Percentiles rank a stretch among this genome's conserved stretches.
Conservation (phyloP, 306 rosid genomes). For the Phaseolus lunatus region DNA sequence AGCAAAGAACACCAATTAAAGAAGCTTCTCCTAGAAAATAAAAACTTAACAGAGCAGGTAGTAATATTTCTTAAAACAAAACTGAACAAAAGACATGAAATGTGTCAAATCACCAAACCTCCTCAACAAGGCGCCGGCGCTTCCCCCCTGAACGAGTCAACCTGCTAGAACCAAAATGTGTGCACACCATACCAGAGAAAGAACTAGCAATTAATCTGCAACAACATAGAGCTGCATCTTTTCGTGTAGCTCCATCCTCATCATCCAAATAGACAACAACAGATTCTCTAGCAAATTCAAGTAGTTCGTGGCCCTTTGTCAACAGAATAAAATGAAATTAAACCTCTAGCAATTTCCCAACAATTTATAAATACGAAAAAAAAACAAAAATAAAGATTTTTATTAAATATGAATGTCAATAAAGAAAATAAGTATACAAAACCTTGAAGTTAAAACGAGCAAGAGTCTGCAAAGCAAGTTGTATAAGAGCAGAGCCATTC, state of each 20-base stretch:
- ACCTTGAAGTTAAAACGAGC: slow-evolving; percentile 97
- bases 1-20: slow-evolving; percentile 27
- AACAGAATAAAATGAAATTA: slow-evolving; percentile 43
- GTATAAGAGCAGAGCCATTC: slow-evolving; percentile 78
- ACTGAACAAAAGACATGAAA: slow-evolving; percentile 25
- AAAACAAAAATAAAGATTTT: not conserved
- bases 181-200: slow-evolving; percentile 64
- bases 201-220: slow-evolving; percentile 90
- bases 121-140: slow-evolving; percentile 84
- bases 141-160: slow-evolving; percentile 82
- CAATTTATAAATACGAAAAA: slow-evolving; percentile 12
- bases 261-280: slow-evolving; percentile 95
- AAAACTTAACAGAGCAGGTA: slow-evolving; percentile 9
- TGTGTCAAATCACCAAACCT: slow-evolving; percentile 54
- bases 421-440: slow-evolving; percentile 39
- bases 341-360: slow-evolving; percentile 27
- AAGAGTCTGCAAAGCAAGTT: slow-evolving; percentile 95
- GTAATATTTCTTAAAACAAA: not conserved
- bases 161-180: slow-evolving; percentile 77
- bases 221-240: slow-evolving; percentile 97
- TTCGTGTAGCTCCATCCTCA: slow-evolving; percentile 90
- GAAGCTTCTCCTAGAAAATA: not conserved
- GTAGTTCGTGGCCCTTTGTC: slow-evolving; percentile 91
- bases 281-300: slow-evolving; percentile 93
- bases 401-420: slow-evolving; percentile 30